Evolutionary conservation across 192 early-diverging fungal genomes (phyloP), one percentile per base, ranked within the genome.

Genomic region (Rhizoclosmatium globosum): DNA sequence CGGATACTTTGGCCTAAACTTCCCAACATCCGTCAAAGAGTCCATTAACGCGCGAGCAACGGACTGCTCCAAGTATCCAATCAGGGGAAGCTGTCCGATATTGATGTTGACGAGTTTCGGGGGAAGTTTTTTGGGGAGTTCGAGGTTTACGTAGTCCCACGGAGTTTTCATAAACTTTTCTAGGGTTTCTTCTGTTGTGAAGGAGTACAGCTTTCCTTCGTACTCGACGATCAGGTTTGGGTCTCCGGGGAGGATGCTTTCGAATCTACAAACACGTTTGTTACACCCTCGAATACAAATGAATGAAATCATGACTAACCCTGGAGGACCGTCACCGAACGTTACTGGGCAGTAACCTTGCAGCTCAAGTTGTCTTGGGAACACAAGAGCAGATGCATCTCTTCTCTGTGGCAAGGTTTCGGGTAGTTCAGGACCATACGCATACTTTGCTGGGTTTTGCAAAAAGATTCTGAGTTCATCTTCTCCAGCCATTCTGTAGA

Each of bases 291-390:
- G 61, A 47, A 71, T n/a, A 74, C 3, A 17, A 47, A 45, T 47
- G 19, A 74, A 11, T n/a, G 31, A 64, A 79, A 19, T 15, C 44
- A 47, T 44, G 11, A 23, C 79, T 3, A 81, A 88, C 88, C 84
- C 81, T 68, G 57, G 67, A 1, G 80, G 77, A 2, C 85, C 85
- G 42, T 88, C 83, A 0, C 56, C 60, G 38, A 80, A 85, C 56
- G 85, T 88, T 1, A 91, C 89, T 19, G 89, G 88, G 70, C 89
- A 91, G 58, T 88, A 91, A 4, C 89, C 89, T 77, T 84, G 81
- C n/a, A 89, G 69, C 68, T 91, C 87, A 6, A 91, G 56, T 23
- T 84, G 79, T 60, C 76, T 80, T 39, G 89, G 89, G 71, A 91
- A 91, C 31, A 82, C 62, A 53, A 47, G 74, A 60, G 47, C 85